Evolutionary conservation across 1,284 basidiomycete species (phyloP), one percentile per base, ranked within the genome.

Genomic region (Moniliophthora roreri): DNA sequence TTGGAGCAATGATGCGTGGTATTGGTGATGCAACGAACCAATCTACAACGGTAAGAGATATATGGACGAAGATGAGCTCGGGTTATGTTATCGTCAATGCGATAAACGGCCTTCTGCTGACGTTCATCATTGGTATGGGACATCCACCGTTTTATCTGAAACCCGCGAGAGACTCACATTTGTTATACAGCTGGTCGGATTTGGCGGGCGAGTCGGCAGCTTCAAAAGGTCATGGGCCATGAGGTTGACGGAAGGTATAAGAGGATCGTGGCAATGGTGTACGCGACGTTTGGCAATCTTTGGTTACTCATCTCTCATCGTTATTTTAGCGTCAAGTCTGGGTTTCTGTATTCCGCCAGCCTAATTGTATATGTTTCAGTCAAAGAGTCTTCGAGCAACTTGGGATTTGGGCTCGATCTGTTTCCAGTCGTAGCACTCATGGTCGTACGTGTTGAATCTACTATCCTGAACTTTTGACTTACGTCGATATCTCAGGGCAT

Each of bases 121-220:
- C 49, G 3, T 9, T 50, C 23, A 32, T 42, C 24, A 50, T 50
- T 16, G 49, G 49, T 50, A 32, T 26, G 49, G 21, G 24, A 28
- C 39, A 20, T 2, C 3, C 8, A 9, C 16, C 6, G 23, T 20
- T 24, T 23, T 8, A n/a, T 24, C 20, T 20, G 13, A 4, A 23
- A 9, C 32, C 34, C n/a, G 9, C 32, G 24, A 20, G n/a, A n/a
- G n/a, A n/a, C n/a, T n/a, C n/a, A n/a, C n/a, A 37, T 5, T 50
- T 6, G 34, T 50, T 38, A 13, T 8, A 39, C 18, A 50, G 49
- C 49, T n/a, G 49, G 49, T 16, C 49, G 49, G 4, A 50, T 50
- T 15, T 50, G 49, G 49, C 41, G 49, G 49, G 21, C 41, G 4
- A 39, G 38, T n/a, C 16, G 37, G 13, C 37, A 50, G 26, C 11